Evolutionary conservation across 768 basidiomycete genomes (phyloP).

Genomic region (Dentipellis sp.): DNA sequence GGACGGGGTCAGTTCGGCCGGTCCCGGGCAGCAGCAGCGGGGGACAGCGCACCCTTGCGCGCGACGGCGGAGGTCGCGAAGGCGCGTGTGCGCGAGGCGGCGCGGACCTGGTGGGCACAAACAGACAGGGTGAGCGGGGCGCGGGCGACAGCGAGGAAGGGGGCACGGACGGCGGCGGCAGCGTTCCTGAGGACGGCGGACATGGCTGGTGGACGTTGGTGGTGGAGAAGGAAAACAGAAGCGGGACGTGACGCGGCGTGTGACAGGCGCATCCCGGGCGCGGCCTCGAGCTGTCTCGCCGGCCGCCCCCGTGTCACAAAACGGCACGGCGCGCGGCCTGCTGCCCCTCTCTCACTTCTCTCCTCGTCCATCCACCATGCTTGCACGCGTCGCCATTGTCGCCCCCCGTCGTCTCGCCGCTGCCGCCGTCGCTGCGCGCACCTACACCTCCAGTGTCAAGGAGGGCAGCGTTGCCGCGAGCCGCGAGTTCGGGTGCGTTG

Average conservation of each 20-base stretch:
- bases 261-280: not conserved
- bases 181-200: slow-evolving; percentile 59
- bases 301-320: not conserved
- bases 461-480: slow-evolving; percentile 58
- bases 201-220: slow-evolving; percentile 40
- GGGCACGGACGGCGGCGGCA: slow-evolving; percentile 33
- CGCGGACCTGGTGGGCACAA: slow-evolving; percentile 36
- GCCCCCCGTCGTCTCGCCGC: slow-evolving; percentile 35
- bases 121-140: not conserved
- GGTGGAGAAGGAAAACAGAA: not conserved
- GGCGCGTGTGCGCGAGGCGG: slow-evolving; percentile 39
- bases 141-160: slow-evolving; percentile 1
- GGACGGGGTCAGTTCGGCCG: slow-evolving; percentile 9
- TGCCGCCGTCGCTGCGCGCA: slow-evolving; percentile 23
- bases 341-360: not conserved
- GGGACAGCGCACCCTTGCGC: slow-evolving; percentile 50
- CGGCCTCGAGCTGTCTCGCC: not conserved
- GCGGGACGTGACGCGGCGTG: not conserved
- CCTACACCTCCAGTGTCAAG: slow-evolving; percentile 27
- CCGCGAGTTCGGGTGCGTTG: slow-evolving; percentile 49
- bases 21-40: slow-evolving; percentile 20
- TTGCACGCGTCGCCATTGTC: slow-evolving; percentile 21
- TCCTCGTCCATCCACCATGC: not conserved
- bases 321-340: not conserved
- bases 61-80: slow-evolving; percentile 52